Conservation (phyloP, 2,329 filamentous ascomycete genomes). For the Sordariomycetes sp. region DNA sequence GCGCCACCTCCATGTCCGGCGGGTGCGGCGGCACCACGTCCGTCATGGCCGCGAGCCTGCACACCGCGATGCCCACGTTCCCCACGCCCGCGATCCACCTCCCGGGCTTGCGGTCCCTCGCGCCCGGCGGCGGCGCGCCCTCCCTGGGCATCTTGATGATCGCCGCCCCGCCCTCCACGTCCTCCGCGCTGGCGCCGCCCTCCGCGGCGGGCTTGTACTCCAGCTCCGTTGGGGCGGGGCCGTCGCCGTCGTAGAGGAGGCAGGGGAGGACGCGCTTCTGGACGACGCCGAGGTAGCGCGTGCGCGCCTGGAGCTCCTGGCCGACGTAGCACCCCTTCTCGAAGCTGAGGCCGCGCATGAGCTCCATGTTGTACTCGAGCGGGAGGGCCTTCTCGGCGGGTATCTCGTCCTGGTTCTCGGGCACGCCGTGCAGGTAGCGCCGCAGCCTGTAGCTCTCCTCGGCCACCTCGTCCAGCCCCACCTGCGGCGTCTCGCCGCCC, state of each 20-base stretch:
- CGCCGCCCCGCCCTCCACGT: conserved; percentile 31
- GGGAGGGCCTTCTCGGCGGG: conserved; percentile 61
- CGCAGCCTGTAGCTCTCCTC: conserved; percentile 61
- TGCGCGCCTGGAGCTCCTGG: conserved; percentile 92
- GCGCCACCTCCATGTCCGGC: conserved; percentile 31
- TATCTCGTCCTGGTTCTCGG: conserved; percentile 80
- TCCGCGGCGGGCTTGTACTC: conserved; percentile 30
- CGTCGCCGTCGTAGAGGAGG: conserved; percentile 49
- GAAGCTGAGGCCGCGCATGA: conserved; percentile 80
- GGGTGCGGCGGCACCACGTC: conserved; percentile 61
- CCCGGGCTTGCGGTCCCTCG: conserved; percentile 63
- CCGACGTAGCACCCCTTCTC: conserved; percentile 95
- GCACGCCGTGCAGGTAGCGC: conserved; percentile 68
- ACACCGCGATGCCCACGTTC: conserved; percentile 79
- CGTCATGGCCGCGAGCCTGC: conserved; percentile 85
- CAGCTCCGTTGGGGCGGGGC: conserved; percentile 26
- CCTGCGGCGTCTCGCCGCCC: conserved; percentile 15
- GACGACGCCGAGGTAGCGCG: conserved; percentile 87
- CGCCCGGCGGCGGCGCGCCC: conserved; percentile 67
- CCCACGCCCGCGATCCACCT: conserved; percentile 73
- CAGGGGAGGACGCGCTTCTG: conserved; percentile 82
- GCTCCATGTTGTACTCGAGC: conserved; percentile 81
- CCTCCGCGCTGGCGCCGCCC: conserved; percentile 16
- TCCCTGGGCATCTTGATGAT: conserved; percentile 42
- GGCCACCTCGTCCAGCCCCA: conserved; percentile 34